Evolutionary conservation across 495 filamentous ascomycete species (phyloP).

Genomic region (Astrothelium subdiscretum): DNA sequence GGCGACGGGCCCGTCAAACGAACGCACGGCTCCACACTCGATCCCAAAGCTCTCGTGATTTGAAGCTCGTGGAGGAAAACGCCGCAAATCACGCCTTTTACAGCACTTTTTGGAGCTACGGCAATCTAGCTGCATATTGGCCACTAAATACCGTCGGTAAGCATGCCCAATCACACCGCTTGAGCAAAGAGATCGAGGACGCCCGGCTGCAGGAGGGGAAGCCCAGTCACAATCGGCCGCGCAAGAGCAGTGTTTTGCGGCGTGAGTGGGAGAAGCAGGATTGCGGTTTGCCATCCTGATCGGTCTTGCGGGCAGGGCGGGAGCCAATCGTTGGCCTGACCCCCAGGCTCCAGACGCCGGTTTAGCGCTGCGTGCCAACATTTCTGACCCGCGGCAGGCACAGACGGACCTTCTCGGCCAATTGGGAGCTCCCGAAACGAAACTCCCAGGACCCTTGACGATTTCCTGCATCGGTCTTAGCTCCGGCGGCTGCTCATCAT

Average conservation of each 20-base stretch:
- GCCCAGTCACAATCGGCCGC: neutral
- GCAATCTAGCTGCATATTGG: neutral
- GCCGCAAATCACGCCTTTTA: neutral
- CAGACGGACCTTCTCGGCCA: neutral
- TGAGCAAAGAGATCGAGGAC: neutral
- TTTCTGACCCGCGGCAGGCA: constrained; percentile 2
- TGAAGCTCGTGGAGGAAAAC: neutral
- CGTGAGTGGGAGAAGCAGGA: neutral
- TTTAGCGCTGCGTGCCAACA: neutral
- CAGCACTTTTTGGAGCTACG: neutral
- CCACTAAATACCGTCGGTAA: constrained; percentile 2
- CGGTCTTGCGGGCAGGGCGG: neutral
- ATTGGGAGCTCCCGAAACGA: constrained; percentile 1
- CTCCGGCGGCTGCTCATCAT: neutral
- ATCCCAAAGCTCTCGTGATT: neutral
- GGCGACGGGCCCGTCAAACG: neutral
- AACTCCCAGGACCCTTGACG: neutral
- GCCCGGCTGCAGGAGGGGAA: neutral
- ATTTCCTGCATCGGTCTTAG: neutral
- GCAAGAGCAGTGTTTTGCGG: neutral
- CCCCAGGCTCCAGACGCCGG: neutral
- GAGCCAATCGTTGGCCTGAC: neutral
- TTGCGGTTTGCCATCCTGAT: neutral
- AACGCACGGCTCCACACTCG: neutral
- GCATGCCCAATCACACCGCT: neutral